A percentile compares a stretch with the other conserved stretches of the same genome.
phyloP scores from a whole-genome alignment of 345 rosid species.

The Hevea brasiliensis region DNA sequence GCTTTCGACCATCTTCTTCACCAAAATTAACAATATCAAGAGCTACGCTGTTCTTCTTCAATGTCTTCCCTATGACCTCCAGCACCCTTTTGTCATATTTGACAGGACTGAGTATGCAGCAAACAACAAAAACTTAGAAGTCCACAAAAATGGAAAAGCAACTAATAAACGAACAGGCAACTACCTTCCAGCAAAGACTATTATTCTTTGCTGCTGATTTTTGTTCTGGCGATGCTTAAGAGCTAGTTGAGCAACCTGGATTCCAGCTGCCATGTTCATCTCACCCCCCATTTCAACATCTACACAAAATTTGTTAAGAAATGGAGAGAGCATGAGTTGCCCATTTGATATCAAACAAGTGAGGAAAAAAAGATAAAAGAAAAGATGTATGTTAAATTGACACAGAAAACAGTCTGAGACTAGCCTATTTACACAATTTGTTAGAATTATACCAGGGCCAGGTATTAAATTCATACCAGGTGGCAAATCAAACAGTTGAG shows the following conservation, averaged over 20 bases:
- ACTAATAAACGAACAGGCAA: background rate
- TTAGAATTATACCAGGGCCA: no score
- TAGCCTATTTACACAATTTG: no score
- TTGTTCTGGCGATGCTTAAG: constrained; percentile 98
- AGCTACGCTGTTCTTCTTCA: constrained; percentile 89
- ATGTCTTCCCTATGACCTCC: constrained; percentile 84
- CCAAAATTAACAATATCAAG: no score
- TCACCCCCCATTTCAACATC: constrained; percentile 94
- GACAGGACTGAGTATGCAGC: constrained; percentile 56
- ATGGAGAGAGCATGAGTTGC: background rate
- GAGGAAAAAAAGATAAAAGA: no score
- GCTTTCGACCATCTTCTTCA: constrained; percentile 64
- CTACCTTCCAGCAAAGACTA: constrained; percentile 97
- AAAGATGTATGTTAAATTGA: background rate
- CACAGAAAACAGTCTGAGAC: background rate
- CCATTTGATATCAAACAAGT: background rate
- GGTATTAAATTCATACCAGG: no score
- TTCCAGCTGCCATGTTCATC: constrained; percentile 76
- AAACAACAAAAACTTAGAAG: constrained; percentile 12
- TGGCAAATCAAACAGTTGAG: no score
- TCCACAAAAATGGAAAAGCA: background rate
- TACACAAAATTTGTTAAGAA: constrained; percentile 9
- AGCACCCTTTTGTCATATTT: constrained; percentile 77
- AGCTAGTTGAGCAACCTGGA: constrained; percentile 95
- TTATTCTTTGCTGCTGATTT: constrained; percentile 91